Conservation (phyloP, 164 flowering plant species). For the Vitis riparia region DNA sequence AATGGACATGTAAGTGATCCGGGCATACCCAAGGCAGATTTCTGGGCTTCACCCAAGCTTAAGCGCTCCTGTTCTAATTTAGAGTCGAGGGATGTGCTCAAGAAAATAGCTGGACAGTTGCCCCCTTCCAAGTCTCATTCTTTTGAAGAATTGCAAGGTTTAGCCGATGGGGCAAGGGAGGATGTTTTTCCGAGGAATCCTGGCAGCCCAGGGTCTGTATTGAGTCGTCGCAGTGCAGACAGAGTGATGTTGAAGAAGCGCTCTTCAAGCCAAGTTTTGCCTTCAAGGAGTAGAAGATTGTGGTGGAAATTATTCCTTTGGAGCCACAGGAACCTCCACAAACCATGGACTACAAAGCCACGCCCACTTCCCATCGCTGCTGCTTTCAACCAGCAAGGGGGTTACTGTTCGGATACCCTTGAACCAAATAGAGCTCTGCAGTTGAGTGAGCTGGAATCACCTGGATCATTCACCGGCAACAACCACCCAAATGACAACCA, state of each 20-base stretch:
- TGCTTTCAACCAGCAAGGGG: conserved; percentile 55
- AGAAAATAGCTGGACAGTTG: conserved; percentile 34
- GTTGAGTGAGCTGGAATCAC: conserved; percentile 33
- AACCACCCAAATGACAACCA: conserved; percentile 16
- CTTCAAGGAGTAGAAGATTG: conserved; percentile 74
- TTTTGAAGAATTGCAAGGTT: conserved; percentile 46
- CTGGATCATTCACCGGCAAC: conserved; percentile 35
- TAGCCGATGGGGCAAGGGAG: conserved; percentile 20
- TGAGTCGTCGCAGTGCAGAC: conserved; percentile 70
- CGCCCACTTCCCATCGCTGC: conserved; percentile 6
- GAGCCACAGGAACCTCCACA: conserved; percentile 84
- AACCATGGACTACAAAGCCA: conserved; percentile 20
- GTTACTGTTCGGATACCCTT: conserved; percentile 80
- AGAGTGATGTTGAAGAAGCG: conserved; percentile 84
- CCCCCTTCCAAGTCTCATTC: conserved; percentile 55
- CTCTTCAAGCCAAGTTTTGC: conserved; percentile 87
- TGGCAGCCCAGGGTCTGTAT: conserved; percentile 56
- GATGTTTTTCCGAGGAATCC: conserved; percentile 18
- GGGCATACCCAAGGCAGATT: conserved; percentile 49
- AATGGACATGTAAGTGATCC: conserved; percentile 92
- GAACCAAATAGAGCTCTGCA: conserved; percentile 46
- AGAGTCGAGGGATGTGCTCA: conserved; percentile 47
- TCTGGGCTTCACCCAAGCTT: conserved; percentile 70
- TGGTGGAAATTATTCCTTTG: conserved; percentile 97
- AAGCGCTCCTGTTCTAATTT: conserved; percentile 82